Percentiles rank a stretch among this genome's conserved stretches.
These are phyloP conservation scores for Russula sp. DNA, from an alignment of 768 basidiomycete genomes.

Conservation along the genomic window DNA sequence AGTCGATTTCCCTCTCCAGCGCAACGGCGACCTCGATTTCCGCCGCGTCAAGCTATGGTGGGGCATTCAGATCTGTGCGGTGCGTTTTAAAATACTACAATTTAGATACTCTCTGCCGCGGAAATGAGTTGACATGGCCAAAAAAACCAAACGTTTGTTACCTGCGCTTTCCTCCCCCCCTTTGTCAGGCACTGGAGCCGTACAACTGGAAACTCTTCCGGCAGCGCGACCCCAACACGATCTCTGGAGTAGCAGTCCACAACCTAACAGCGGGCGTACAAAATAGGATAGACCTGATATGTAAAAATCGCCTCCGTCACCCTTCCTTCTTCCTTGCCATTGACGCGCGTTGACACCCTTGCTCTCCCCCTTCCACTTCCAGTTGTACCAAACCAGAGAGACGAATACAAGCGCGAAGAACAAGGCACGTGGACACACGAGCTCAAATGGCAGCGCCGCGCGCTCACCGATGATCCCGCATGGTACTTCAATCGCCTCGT, in stretches of 20 bases:
- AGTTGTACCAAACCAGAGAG: background rate
- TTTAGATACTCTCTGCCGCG: background rate
- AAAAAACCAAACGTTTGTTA: background rate
- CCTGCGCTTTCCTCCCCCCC: background rate
- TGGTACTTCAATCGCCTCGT: constrained; percentile 17
- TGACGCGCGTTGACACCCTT: background rate
- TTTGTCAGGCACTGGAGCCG: constrained; percentile 11
- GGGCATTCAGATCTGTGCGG: constrained; percentile 10
- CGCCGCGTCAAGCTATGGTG: constrained; percentile 17
- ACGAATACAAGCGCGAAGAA: constrained; percentile 11
- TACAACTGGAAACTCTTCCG: constrained; percentile 16
- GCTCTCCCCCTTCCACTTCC: too few species aligned
- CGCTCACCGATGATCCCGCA: constrained; percentile 2
- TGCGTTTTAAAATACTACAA: background rate
- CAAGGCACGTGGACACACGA: constrained; percentile 14
- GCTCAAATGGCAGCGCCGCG: constrained; percentile 13
- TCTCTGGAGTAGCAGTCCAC: constrained; percentile 14
- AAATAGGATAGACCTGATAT: constrained; percentile 1
- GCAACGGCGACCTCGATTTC: constrained; percentile 17
- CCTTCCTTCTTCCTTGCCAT: too few species aligned
- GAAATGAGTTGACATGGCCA: background rate
- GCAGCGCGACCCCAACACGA: background rate
- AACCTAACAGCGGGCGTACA: constrained; percentile 11
- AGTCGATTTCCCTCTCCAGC: constrained; percentile 16
- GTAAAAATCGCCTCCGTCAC: background rate